These are phyloP conservation scores for Venturia asperata DNA, from an alignment of 2,329 filamentous ascomycete species.

Conservation along the genomic window DNA sequence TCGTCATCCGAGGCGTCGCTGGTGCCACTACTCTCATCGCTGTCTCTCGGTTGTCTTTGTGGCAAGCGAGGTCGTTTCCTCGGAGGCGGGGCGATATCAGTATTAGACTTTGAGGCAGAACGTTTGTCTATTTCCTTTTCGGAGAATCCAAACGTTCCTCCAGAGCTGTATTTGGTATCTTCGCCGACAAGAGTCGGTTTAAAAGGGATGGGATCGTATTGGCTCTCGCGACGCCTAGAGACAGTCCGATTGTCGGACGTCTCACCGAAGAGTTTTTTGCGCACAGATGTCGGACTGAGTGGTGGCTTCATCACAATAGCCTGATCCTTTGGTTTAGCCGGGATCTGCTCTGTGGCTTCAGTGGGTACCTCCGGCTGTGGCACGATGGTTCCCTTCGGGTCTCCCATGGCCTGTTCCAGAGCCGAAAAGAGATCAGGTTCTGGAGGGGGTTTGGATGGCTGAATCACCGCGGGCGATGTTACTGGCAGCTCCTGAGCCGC, in stretches of 20 bases:
- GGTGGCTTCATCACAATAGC: conserved; percentile 25
- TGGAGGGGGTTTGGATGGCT: background rate
- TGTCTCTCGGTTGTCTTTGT: conserved; percentile 3
- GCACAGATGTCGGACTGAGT: conserved; percentile 37
- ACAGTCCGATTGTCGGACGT: background rate
- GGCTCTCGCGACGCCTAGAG: conserved; percentile 31
- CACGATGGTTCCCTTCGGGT: background rate
- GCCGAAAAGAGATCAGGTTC: conserved; percentile 4
- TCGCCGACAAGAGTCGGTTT: conserved; percentile 41
- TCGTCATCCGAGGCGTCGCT: conserved; percentile 11
- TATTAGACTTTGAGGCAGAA: background rate
- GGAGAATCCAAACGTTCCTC: conserved; percentile 28
- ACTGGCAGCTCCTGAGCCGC: background rate
- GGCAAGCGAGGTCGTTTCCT: background rate
- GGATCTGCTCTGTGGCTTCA: background rate
- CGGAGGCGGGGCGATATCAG: background rate
- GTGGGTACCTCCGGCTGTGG: background rate
- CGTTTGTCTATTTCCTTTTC: background rate
- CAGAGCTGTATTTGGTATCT: conserved; percentile 47
- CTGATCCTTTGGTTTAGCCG: background rate
- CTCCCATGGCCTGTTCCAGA: background rate
- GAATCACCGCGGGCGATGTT: background rate
- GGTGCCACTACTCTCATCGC: conserved; percentile 7
- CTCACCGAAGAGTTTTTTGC: conserved; percentile 38
- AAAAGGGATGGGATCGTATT: conserved; percentile 48